These are phyloP conservation scores for Chromera velia DNA, from an alignment of 73 alveolate species.

Conservation along the genomic window DNA sequence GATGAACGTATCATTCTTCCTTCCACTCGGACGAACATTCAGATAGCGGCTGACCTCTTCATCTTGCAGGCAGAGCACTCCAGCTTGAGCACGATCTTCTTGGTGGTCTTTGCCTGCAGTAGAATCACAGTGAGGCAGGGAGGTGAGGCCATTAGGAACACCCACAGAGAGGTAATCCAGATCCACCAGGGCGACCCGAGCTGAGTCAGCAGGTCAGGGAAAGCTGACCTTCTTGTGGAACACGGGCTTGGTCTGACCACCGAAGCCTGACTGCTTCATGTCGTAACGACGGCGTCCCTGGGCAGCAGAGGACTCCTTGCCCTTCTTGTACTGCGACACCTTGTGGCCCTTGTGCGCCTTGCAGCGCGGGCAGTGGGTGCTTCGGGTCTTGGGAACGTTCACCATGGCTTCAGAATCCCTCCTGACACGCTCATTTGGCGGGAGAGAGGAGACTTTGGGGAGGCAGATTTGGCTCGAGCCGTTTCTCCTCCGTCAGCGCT, in stretches of 20 bases:
- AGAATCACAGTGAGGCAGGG: too few relatives aligned
- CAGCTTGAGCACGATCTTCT: constrained; percentile 48
- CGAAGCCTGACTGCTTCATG: constrained; percentile 83
- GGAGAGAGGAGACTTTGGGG: too few relatives aligned
- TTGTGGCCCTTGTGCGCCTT: constrained; percentile 63
- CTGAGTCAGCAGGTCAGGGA: constrained; percentile 61
- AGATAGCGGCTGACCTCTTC: not conserved
- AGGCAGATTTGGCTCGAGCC: too few relatives aligned
- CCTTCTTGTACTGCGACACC: constrained; percentile 78
- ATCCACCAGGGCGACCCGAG: constrained; percentile 31
- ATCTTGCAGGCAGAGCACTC: constrained; percentile 81
- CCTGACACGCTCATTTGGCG: not conserved
- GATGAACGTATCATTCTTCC: not conserved
- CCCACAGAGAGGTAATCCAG: not conserved
- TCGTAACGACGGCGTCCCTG: constrained; percentile 86
- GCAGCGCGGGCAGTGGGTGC: constrained; percentile 63
- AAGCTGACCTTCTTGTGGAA: constrained; percentile 82
- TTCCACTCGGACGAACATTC: not conserved
- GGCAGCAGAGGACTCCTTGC: constrained; percentile 65
- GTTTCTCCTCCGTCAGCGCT: too few relatives aligned
- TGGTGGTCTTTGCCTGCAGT: constrained; percentile 37
- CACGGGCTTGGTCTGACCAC: constrained; percentile 89
- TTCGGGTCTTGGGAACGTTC: constrained; percentile 62
- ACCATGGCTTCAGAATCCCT: constrained; percentile 33
- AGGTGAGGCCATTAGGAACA: not conserved